Evolutionary conservation across 345 rosid species (phyloP), one percentile per base, ranked within the genome.

Genomic region (Linum lewisii): DNA sequence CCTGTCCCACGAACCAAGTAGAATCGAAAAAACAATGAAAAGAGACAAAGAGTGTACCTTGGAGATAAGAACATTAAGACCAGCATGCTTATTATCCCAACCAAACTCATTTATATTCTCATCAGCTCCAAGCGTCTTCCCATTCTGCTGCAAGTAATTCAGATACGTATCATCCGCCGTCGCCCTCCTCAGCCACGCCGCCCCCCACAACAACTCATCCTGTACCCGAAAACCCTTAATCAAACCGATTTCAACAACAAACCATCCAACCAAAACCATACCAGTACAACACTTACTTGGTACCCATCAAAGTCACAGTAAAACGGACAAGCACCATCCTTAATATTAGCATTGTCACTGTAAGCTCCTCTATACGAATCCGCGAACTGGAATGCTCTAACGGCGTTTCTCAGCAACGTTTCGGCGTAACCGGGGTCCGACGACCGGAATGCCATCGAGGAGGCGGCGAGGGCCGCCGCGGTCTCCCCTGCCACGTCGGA

Each of bases 161-260:
- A 61, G 24, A 22, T 58, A 63, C 10, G 37, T 58, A n/a, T 21
- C 26, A 29, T 63, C 26, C 11, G 59, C 16, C 5, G 68, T 58
- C 23, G 73, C 73, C 60, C 64, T 69, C 50, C 16, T 58, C 29
- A 69, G 19, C 73, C 73, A 69, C 19, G 73, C 56, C 45, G 73
- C 73, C 58, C 60, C 73, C 73, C 73, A 69, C 0, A 63, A 14
- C 37, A 63, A 60, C 59, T 69, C 73, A 59, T 69, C 73, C 68
- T 69, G 59, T 14, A 52, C 22, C n/a, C n/a, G n/a, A n/a, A n/a
- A n/a, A n/a, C n/a, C n/a, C n/a, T n/a, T n/a, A n/a, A n/a, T n/a
- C n/a, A n/a, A n/a, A n/a, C n/a, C n/a, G n/a, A n/a, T n/a, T n/a
- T n/a, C 20, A 37, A 19, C 34, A 19, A 21, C 13, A 11, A 36